Evolutionary conservation across 1,284 basidiomycete genomes (phyloP).

Genomic region (Grifola frondosa): DNA sequence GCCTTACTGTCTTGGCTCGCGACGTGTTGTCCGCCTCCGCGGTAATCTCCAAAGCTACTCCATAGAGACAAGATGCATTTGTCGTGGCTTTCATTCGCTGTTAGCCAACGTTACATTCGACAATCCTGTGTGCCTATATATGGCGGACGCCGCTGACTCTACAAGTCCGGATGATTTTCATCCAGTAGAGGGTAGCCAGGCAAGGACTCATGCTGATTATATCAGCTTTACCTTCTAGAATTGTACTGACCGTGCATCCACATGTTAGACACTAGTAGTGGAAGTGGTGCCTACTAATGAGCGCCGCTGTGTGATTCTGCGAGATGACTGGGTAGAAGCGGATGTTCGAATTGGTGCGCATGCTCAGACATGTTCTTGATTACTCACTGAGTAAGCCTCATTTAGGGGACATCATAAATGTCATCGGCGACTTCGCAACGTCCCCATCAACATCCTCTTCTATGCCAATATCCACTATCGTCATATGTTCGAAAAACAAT

Average conservation of each 20-base stretch:
- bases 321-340: constrained; percentile 66
- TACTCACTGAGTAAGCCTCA: too few species aligned
- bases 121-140: too few species aligned
- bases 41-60: too few species aligned
- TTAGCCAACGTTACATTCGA: too few species aligned
- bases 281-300: constrained; percentile 42
- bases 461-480: constrained; percentile 40
- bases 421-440: constrained; percentile 59
- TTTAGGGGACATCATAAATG: constrained; percentile 75
- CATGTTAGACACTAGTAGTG: constrained; percentile 35
- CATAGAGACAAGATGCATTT: too few species aligned
- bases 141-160: too few species aligned
- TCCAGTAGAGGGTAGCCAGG: too few species aligned
- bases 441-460: constrained; percentile 34
- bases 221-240: neutral
- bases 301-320: constrained; percentile 44
- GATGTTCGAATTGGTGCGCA: constrained; percentile 54
- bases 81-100: too few species aligned
- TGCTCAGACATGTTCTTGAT: constrained; percentile 2
- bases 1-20: too few species aligned
- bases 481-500: constrained; percentile 56
- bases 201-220: neutral
- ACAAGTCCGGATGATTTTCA: too few species aligned
- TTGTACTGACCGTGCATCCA: too few species aligned
- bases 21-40: too few species aligned